Conservation (phyloP, 2,329 filamentous ascomycete genomes). For the Camillea tinctor region DNA sequence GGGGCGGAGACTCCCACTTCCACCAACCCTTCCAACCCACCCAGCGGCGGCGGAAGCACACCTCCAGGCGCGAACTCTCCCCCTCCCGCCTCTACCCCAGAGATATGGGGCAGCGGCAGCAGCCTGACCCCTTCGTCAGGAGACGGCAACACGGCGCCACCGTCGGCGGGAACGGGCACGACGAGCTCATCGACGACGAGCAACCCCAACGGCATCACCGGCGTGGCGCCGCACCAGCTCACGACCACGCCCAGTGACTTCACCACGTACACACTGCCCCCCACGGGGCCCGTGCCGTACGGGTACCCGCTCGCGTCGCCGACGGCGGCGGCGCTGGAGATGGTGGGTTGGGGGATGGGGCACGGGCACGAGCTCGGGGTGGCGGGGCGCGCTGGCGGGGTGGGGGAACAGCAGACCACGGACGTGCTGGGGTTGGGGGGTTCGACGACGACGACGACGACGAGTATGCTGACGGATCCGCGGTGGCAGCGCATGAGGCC, state of each 20-base stretch:
- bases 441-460: constrained; percentile 8
- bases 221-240: neutral
- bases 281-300: constrained; percentile 28
- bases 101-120: too few relatives aligned
- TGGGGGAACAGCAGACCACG: neutral
- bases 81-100: constrained; percentile 1
- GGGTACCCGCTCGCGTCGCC: constrained; percentile 18
- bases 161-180: neutral
- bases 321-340: constrained; percentile 19
- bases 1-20: neutral
- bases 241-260: constrained; percentile 6
- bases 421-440: neutral
- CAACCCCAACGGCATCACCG: neutral
- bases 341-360: constrained; percentile 15
- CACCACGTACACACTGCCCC: constrained; percentile 19
- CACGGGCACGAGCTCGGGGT: too few relatives aligned
- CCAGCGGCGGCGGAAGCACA: neutral
- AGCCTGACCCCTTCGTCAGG: too few relatives aligned
- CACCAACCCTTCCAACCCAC: neutral
- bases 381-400: too few relatives aligned
- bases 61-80: constrained; percentile 4
- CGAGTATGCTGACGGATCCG: constrained; percentile 5
- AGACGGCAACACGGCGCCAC: neutral
- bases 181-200: neutral
- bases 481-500: constrained; percentile 16